Evolutionary conservation across 2,329 filamentous ascomycete genomes (phyloP), one percentile per base, ranked within the genome.

Genomic region (Zelopaecilomyces penicillatus): DNA sequence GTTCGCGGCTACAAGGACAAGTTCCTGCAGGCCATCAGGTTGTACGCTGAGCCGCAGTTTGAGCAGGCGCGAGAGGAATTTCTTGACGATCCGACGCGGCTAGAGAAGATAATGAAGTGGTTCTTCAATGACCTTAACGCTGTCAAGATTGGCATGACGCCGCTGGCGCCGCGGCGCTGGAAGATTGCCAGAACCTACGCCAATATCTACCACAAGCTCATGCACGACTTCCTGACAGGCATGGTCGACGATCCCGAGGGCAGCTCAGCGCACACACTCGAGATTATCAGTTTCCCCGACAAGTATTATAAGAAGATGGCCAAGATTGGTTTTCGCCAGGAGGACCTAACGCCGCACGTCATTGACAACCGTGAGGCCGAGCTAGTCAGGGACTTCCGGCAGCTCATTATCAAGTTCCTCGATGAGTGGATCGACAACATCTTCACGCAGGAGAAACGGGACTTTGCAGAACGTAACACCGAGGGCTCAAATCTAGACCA

Each of bases 381-480:
- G 62, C 76, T 98, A 11, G 87, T 98, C 43, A 83, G 88, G 42
- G 90, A 95, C 61, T 98, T 96, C 75, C 82, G 91, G 48, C 84
- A 88, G 61, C 83, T 97, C 60, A 97, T 98, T 63, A 93, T 96
- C 66, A 87, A 86, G 60, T 90, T 89, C 49, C 82, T 98, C 47
- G 91, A 96, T 62, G 87, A 97, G 69, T 98, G 93, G 90, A 95
- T 97, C 74, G 87, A 94, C 51, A 82, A 89, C 46, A 96, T 98
- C 64, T 88, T 87, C 56, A 75, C 74, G 6, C 83, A 87, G 37
- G 94, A 98, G 65, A 78, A 77, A 58, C 84, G 82, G 56, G 84
- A 87, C 54, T 94, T 98, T 64, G 71, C 80, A 39, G 82, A 88
- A 45, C 82, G 90, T 50, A 82, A 81, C 54, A 75, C 83, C 47